phyloP scores from a whole-genome alignment of 148 eudicot species.

The Suaeda aralocaspica region DNA sequence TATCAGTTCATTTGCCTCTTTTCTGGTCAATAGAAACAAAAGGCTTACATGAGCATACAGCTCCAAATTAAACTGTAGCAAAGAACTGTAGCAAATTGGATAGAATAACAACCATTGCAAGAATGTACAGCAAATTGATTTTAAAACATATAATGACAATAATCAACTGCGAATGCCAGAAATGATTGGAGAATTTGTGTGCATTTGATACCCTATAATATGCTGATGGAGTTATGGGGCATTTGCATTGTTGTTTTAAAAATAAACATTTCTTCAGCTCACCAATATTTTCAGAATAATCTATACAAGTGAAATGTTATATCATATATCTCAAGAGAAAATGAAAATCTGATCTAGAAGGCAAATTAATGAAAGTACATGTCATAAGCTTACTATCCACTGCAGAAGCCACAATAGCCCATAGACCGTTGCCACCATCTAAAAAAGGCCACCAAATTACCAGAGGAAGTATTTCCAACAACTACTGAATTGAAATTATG shows the following conservation, averaged over 20 bases:
- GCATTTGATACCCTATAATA: neutral
- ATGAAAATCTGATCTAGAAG: neutral
- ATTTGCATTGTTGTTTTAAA: neutral
- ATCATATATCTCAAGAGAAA: neutral
- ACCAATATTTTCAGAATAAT: neutral
- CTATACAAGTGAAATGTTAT: neutral
- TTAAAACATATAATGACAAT: too few species aligned
- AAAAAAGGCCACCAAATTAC: neutral
- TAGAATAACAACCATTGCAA: neutral
- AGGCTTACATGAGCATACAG: slow-evolving; percentile 19
- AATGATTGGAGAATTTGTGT: too few species aligned
- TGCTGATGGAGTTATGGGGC: neutral
- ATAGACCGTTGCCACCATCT: neutral
- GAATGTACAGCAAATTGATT: too few species aligned
- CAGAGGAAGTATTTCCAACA: neutral
- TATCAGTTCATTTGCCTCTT: slow-evolving; percentile 63
- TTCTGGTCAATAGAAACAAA: slow-evolving; percentile 47
- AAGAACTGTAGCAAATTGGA: neutral
- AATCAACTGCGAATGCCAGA: too few species aligned
- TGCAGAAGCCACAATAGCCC: neutral
- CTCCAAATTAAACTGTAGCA: neutral
- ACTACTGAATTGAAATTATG: neutral
- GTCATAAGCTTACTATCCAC: neutral
- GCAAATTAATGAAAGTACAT: neutral
- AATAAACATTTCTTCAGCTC: neutral